Evolutionary conservation across 1,284 basidiomycete species (phyloP).

Genomic region (Phlebopus sp.): DNA sequence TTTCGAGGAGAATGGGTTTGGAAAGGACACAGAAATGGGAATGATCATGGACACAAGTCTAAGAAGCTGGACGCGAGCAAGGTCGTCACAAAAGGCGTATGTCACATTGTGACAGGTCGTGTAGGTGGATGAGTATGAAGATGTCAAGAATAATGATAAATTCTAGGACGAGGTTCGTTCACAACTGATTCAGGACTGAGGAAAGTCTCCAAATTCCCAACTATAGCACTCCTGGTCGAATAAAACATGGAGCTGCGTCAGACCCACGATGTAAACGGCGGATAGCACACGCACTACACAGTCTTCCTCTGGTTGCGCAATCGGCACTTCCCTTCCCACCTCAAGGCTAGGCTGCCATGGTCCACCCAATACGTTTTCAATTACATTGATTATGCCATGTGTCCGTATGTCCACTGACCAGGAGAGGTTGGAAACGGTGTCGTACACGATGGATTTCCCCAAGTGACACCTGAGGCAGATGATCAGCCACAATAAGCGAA

Average conservation of each 20-base stretch:
- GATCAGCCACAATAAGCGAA: conserved; percentile 8
- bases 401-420: conserved; percentile 83
- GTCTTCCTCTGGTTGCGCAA: conserved; percentile 47
- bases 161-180: not conserved
- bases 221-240: conserved; percentile 57
- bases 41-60: conserved; percentile 46
- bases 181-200: not conserved
- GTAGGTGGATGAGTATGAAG: not conserved
- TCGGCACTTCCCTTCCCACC: conserved; percentile 58
- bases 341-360: conserved; percentile 72
- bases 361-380: conserved; percentile 70
- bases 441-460: conserved; percentile 84
- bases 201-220: conserved; percentile 67
- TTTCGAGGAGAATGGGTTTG: conserved; percentile 35
- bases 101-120: not conserved
- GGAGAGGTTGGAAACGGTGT: conserved; percentile 81
- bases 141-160: not conserved
- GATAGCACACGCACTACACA: conserved; percentile 54
- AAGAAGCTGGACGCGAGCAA: not conserved
- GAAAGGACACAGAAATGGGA: conserved; percentile 41
- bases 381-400: conserved; percentile 82
- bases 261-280: not conserved
- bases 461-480: conserved; percentile 82
- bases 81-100: not conserved
- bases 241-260: conserved; percentile 1